Evolutionary conservation across 805 yeast genomes (phyloP), one percentile per base, ranked within the genome.

Genomic region (Barnettozyma botsteinii): DNA sequence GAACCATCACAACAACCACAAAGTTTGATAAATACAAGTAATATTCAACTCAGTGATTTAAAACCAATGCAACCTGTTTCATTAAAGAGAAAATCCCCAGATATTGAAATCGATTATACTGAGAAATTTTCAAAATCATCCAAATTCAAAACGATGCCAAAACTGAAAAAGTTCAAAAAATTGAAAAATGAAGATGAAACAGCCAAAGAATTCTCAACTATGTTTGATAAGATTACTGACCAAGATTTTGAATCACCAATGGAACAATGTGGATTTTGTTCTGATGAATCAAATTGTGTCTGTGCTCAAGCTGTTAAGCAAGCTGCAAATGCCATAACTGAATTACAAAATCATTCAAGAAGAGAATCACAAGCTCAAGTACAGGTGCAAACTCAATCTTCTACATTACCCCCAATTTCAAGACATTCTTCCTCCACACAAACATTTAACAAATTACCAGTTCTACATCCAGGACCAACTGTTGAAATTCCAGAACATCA

Each of bases 241-340:
- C 66, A 69, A 42, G 64, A 69, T 44, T 75, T 71, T 36, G 61
- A 62, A 28, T 72, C 75, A 2, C 73, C 77, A 7, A 68, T 70
- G 44, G 94, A 85, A 49, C 77, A 83, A 43, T 91, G 98, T 62
- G 98, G 98, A 0, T 89, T 91, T 61, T 91, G 98, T 56, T 77
- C 95, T 0, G 95, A 85, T 50, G 93, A 80, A 50, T 80, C 95
- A 0, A 89, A 95, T 2, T 91, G 98, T 62, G 84, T 91, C 3
- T 91, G 97, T 59, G 76, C 91, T 21, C 96, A 87, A 50, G 84
- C 77, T 14, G 75, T 73, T 1, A 62, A 62, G 15, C 70, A 63
- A 37, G 63, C 65, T 26, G 63, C 62, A n/a, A 62, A 61, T 35
- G 57, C 60, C n/a, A 55, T 55, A 19, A 51, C 60, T 3, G 55